Base-by-base conservation (phyloP, 306 rosid genomes). In the Aeschynomene evenia region DNA sequence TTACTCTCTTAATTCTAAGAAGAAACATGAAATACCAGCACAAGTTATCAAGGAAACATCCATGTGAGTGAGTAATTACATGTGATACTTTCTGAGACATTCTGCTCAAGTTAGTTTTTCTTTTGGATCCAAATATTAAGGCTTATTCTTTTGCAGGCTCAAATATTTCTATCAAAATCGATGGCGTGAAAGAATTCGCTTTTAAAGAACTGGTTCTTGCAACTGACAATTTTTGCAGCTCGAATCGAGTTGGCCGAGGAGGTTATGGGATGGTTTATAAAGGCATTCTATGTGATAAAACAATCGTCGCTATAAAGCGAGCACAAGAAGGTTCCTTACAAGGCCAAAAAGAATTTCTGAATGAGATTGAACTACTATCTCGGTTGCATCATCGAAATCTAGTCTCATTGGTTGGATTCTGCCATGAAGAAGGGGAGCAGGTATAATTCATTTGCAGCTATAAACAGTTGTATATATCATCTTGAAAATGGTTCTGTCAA, bases 201-300 rank as follows among this genome's bases (percentile, higher is more conserved):
- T 85, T 70, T 71, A 83, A 79, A 73, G 97, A 94, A 74, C 64
- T 90, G 92, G 77, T 66, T 70, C 72, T 15, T 23, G 98, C 98
- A 39, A 88, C 97, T n/a, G 24, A 68, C 73, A 82, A 80, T 73
- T 94, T 93, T 22, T 73, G 84, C 76, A 78, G 75, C 65, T 78
- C 96, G 9, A 46, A 58, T 61, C 71, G 79, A 79, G 85, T 90
- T 68, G 98, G 98, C 24, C 96, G 40, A 85, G 98, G 98, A 82
- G 98, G 98, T 58, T 94, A 94, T 71, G 98, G 98, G 50, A 94
- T 75, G 77, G 99, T 95, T 76, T 95, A 95, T 64, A 89, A 61
- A 82, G 99, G 99, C 52, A 68, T 80, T 79, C 72, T 95, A 8
- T 72, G 75, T 7, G 82, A 89, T 81, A 84, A 78, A 39, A 81